Percentiles rank a stretch among this genome's conserved stretches.
phyloP scores from a whole-genome alignment of 306 rosid species.

The Inga laurina region DNA sequence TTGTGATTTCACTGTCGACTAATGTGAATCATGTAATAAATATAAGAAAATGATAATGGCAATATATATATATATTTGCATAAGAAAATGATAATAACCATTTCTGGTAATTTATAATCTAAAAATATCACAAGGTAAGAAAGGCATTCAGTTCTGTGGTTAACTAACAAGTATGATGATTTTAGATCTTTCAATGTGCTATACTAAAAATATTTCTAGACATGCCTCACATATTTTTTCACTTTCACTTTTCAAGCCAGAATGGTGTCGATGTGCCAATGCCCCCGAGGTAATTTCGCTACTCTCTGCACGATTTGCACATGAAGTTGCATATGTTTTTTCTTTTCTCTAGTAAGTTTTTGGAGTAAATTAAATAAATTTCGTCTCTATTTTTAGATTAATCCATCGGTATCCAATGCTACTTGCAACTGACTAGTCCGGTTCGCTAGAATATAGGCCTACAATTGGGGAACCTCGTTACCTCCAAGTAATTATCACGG shows the following conservation, averaged over 20 bases:
- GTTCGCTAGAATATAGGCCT: no score
- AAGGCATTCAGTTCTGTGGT: not conserved
- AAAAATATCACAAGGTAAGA: not conserved
- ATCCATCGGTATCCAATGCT: no score
- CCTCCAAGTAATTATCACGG: no score
- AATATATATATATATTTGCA: no score
- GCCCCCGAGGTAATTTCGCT: constrained; percentile 46
- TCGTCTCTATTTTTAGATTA: not conserved
- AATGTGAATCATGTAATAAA: not conserved
- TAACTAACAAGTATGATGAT: not conserved
- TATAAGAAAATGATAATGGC: not conserved
- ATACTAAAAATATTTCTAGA: not conserved
- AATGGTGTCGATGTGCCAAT: constrained; percentile 42
- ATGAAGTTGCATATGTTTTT: constrained; percentile 17
- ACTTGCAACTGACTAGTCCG: no score
- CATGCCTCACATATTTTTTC: constrained; percentile 2
- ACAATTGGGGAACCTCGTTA: no score
- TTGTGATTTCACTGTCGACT: not conserved
- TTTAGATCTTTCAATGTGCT: constrained; percentile 14
- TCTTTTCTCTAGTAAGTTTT: not conserved
- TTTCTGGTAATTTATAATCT: constrained; percentile 1
- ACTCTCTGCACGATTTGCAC: not conserved
- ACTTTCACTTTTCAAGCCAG: constrained; percentile 50
- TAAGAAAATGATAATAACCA: not conserved
- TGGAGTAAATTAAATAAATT: not conserved